Percentiles rank a stretch among this genome's conserved stretches.
These are phyloP conservation scores for Botryosphaeria agaves DNA, from an alignment of 2,329 filamentous ascomycete genomes.

Conservation along the genomic window DNA sequence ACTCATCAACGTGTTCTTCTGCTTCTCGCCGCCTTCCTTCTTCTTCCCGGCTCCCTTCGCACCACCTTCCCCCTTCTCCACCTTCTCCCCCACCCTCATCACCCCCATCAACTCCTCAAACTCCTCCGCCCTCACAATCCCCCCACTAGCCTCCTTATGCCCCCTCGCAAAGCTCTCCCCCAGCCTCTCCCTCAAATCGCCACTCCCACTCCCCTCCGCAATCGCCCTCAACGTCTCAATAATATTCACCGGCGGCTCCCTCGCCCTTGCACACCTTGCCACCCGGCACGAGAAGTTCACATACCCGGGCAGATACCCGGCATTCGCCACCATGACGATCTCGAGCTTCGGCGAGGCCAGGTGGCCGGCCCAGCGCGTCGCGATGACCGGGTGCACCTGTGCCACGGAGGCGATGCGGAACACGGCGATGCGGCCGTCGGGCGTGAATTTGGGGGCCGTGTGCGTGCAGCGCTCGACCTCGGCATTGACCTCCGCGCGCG, in stretches of 20 bases:
- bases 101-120: conserved; percentile 47
- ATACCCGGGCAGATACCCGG: conserved; percentile 40
- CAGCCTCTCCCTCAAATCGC: conserved; percentile 28
- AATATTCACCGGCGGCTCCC: conserved; percentile 42
- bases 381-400: conserved; percentile 50
- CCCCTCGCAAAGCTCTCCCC: conserved; percentile 49
- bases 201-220: conserved; percentile 16
- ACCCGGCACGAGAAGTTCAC: conserved; percentile 53
- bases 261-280: conserved; percentile 34
- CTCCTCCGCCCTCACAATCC: conserved; percentile 40
- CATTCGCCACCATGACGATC: conserved; percentile 49
- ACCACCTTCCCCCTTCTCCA: conserved; percentile 18
- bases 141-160: conserved; percentile 50
- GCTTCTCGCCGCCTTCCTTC: conserved; percentile 15
- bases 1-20: conserved; percentile 37
- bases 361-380: conserved; percentile 47
- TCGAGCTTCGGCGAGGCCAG: conserved; percentile 41
- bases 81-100: conserved; percentile 41
- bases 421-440: conserved; percentile 44
- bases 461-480: conserved; percentile 46
- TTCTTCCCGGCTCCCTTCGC: conserved; percentile 18
- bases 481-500: conserved; percentile 39
- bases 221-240: conserved; percentile 38
- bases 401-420: conserved; percentile 41
- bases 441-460: conserved; percentile 44